Base-by-base conservation (phyloP, 306 rosid species). In the Abrus precatorius region DNA sequence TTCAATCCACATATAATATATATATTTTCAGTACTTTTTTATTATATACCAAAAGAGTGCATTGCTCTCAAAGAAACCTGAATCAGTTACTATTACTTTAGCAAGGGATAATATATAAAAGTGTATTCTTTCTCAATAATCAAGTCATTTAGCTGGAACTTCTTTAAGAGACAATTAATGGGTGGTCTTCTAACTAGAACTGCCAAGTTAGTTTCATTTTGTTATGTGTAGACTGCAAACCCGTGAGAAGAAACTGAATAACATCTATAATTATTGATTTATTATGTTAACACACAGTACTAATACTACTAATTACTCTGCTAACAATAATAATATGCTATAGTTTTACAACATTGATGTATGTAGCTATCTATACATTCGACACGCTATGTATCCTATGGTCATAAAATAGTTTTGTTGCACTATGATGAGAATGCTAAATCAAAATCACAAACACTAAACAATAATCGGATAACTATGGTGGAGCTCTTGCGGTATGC, bases 41-140 rank as follows among this genome's bases (percentile, higher is more conserved):
- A 47, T 55, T 69, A 60, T 14, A 49, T 48, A 10, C 33, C 28
- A 72, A 77, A 84, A 72, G 85, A 75, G 87, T 84, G 90, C 60
- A 86, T 84, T 86, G 87, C 69, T 86, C 82, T 86, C 85, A 84
- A 86, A 86, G 90, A 73, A 86, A 86, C 82, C 76, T 45, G 73
- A 41, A 73, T 80, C 81, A 80, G 66, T 82, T 72, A 77, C 27
- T 72, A 84, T 57, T 67, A 72, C 87, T 84, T 84, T 81, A 20
- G 43, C 14, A 76, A 52, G 64, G 83, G 81, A 76, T 80, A 76
- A 80, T 45, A 67, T 80, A 77, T 45, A 65, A 73, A 78, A 78
- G 20, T 50, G 40, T 33, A 76, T 41, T 69, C 68, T 83, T 76
- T 80, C 68, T 65, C 70, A 64, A 40, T 86, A 80, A 48, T 80